Evolutionary conservation across 129 eudicot genomes (phyloP).

Genomic region (Gnaphalium uliginosum): DNA sequence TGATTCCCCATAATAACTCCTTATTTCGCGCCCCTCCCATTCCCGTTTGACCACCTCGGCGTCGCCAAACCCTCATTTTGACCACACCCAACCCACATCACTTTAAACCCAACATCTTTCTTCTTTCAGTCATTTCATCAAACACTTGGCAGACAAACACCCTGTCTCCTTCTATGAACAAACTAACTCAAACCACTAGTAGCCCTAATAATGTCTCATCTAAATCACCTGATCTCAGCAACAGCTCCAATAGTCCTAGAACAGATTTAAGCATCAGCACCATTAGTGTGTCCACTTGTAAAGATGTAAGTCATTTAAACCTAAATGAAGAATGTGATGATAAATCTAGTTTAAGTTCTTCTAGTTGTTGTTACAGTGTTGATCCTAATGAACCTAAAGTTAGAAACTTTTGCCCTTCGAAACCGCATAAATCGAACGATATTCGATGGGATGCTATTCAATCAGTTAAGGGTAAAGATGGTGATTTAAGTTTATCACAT

Average conservation of each 20-base stretch:
- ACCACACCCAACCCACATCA: constrained; percentile 34
- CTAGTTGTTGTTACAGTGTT: constrained; percentile 46
- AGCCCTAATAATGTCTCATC: constrained; percentile 15
- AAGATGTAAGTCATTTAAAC: constrained; percentile 20
- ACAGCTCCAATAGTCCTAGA: constrained; percentile 49
- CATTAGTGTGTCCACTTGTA: constrained; percentile 44
- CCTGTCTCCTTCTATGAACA: constrained; percentile 41
- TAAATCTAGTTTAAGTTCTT: constrained; percentile 71
- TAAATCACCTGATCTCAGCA: constrained; percentile 41
- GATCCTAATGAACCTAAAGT: constrained; percentile 51
- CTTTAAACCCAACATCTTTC: constrained; percentile 14
- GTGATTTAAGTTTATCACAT: constrained; percentile 76
- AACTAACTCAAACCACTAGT: background rate
- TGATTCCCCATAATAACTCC: constrained; percentile 49
- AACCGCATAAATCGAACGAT: constrained; percentile 88
- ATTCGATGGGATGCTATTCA: constrained; percentile 85
- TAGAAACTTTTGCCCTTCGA: constrained; percentile 50
- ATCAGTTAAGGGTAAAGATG: constrained; percentile 58
- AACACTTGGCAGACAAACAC: constrained; percentile 32
- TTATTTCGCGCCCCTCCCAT: constrained; percentile 44
- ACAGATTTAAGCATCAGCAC: constrained; percentile 52
- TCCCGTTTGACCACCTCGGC: constrained; percentile 81
- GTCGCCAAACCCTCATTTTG: constrained; percentile 51
- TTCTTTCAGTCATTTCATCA: constrained; percentile 52
- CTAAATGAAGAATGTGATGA: constrained; percentile 45